Base-by-base conservation (phyloP, 2,329 filamentous ascomycete genomes). In the Alternaria gansuensis region DNA sequence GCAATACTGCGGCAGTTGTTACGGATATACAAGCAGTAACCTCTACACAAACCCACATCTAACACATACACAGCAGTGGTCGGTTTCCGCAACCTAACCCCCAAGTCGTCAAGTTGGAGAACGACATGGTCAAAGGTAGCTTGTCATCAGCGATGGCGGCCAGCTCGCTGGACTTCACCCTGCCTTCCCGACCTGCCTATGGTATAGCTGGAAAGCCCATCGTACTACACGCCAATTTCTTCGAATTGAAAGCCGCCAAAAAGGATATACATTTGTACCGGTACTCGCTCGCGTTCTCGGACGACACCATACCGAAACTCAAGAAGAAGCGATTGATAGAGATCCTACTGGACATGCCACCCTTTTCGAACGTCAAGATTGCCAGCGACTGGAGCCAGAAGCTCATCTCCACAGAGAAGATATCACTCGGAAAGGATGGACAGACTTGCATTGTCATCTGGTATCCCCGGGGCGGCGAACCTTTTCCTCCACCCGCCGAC, bases 251-350 rank as follows among this genome's bases (percentile, higher is more conserved):
- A 57, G 65, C 60, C 3, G 59, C 68, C 72, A 54, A 61, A 0
- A 21, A 62, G 1, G 55, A 71, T 3, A 61, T 64, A 7, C 44
- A 60, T 1, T 43, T 77, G 0, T 73, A 74, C 51, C 67, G 71
- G 1, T 78, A 77, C 44, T 69, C 65, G 0, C 51, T 75, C 1
- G 51, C 65, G 0, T 67, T 75, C 77, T 13, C 63, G 80, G 39
- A 75, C 67, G 8, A 75, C 71, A 9, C 76, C 59, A 57, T 60
- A 5, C 72, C 64, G 3, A 80, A 79, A 51, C 77, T 77, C 33
- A 84, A 82, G 70, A 81, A 77, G 34, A 78, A 78, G 40, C 80
- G 81, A 5, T 74, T 86, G 5, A 75, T 87, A 14, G 72, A 82
- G 14, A 66, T 83, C 23, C 65, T 87, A 1, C 48, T 81, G 7